A percentile compares a stretch with the other conserved stretches of the same genome.
Evolutionary conservation across 371 early-diverging fungal genomes (phyloP).

Genomic region (Chytridium lagenaria): DNA sequence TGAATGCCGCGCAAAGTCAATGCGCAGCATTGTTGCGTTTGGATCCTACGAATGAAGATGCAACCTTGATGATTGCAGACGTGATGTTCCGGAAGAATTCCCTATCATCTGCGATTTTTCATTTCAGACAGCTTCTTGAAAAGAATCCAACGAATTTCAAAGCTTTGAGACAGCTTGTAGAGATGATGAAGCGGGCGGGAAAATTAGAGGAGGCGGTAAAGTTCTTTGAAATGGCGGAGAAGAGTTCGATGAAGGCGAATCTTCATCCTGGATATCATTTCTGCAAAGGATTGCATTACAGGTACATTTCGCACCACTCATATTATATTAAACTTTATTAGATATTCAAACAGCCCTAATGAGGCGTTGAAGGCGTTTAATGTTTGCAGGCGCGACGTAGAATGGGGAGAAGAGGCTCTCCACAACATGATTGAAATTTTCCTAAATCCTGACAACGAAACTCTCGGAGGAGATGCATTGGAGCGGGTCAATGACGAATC

Average conservation of each 20-base stretch:
- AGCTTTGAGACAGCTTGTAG: constrained; percentile 45
- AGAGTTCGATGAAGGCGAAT: constrained; percentile 33
- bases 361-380: constrained; percentile 56
- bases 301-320: constrained; percentile 23
- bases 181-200: constrained; percentile 50
- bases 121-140: constrained; percentile 50
- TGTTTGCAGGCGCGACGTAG: constrained; percentile 45
- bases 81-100: constrained; percentile 44
- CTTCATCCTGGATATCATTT: constrained; percentile 53
- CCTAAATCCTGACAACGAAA: constrained; percentile 59
- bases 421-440: constrained; percentile 58
- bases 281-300: constrained; percentile 53
- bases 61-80: constrained; percentile 54
- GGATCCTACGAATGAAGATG: constrained; percentile 45
- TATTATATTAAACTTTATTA: constrained; percentile 1
- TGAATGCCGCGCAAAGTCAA: constrained; percentile 49
- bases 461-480: constrained; percentile 54
- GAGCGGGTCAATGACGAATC: constrained; percentile 36
- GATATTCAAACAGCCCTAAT: constrained; percentile 52
- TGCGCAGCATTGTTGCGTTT: constrained; percentile 43
- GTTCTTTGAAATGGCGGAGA: constrained; percentile 42
- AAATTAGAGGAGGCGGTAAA: constrained; percentile 45
- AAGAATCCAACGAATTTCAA: constrained; percentile 44
- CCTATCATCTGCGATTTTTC: constrained; percentile 43
- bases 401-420: constrained; percentile 51